These are phyloP conservation scores for Fusarium heterosporum DNA, from an alignment of 2,329 filamentous ascomycete species.

Conservation along the genomic window DNA sequence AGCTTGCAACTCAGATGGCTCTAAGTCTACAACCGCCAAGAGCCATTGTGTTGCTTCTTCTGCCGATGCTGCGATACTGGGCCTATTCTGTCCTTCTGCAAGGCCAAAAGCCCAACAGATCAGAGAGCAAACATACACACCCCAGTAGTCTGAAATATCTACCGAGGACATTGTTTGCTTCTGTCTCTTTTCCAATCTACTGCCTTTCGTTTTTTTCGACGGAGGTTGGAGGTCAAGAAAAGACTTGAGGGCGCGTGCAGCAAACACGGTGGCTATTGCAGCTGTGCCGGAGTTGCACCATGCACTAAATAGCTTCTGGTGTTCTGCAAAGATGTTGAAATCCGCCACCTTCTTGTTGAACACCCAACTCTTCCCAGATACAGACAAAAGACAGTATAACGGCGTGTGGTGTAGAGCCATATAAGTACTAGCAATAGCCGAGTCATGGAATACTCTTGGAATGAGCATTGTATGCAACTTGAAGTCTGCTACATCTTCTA, in stretches of 20 bases:
- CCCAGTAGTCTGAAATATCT: conserved; percentile 66
- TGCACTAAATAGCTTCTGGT: conserved; percentile 59
- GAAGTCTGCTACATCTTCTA: conserved; percentile 42
- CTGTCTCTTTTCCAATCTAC: conserved; percentile 9
- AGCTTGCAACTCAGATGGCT: conserved; percentile 54
- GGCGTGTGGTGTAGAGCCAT: conserved; percentile 69
- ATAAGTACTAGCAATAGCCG: conserved; percentile 63
- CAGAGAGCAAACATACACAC: conserved; percentile 66
- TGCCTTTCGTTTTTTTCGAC: background rate
- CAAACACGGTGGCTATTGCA: conserved; percentile 60
- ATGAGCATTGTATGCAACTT: conserved; percentile 48
- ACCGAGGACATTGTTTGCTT: conserved; percentile 39
- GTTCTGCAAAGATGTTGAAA: conserved; percentile 58
- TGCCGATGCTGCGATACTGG: conserved; percentile 39
- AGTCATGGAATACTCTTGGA: conserved; percentile 58
- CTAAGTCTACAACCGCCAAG: conserved; percentile 55
- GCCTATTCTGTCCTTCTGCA: conserved; percentile 37
- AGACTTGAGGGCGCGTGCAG: conserved; percentile 62
- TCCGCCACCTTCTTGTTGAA: conserved; percentile 65
- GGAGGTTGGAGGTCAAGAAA: conserved; percentile 53
- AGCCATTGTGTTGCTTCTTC: conserved; percentile 53
- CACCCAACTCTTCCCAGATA: conserved; percentile 69
- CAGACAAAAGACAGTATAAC: conserved; percentile 67
- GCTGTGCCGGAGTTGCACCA: conserved; percentile 62
- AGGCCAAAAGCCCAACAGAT: conserved; percentile 70